phyloP scores from a whole-genome alignment of 75 land plant species.

The Pinus tabuliformis region DNA sequence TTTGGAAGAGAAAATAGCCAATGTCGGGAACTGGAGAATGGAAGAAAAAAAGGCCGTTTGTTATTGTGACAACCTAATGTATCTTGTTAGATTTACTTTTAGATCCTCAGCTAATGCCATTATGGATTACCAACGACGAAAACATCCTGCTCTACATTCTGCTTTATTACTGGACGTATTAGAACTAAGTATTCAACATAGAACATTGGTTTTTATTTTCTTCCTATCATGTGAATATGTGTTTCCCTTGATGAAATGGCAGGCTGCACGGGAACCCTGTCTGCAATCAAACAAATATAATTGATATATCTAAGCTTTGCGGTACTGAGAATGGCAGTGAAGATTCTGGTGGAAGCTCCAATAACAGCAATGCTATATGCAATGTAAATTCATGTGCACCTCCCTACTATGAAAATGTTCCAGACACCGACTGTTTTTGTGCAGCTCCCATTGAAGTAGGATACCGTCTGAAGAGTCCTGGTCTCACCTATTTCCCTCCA shows the following conservation, averaged over 20 bases:
- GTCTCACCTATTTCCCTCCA: slow-evolving; percentile 59
- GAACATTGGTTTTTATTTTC: not conserved
- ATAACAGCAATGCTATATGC: slow-evolving; percentile 19
- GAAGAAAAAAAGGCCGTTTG: too few species aligned
- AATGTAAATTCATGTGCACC: slow-evolving; percentile 25
- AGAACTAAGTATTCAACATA: too few species aligned
- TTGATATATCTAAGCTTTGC: slow-evolving; percentile 9
- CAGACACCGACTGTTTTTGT: slow-evolving; percentile 56
- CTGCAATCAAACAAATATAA: slow-evolving; percentile 16
- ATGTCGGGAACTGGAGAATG: too few species aligned
- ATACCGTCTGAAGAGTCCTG: slow-evolving; percentile 80
- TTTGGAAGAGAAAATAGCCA: too few species aligned
- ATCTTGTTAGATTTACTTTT: too few species aligned
- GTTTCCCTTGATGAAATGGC: not conserved
- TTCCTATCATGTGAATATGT: too few species aligned
- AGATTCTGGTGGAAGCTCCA: not conserved
- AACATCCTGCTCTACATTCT: too few species aligned
- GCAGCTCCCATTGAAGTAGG: slow-evolving; percentile 64
- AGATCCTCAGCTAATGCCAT: too few species aligned
- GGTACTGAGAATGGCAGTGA: not conserved
- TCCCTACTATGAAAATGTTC: slow-evolving; percentile 31
- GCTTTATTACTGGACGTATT: too few species aligned
- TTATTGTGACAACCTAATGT: too few species aligned
- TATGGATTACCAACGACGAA: too few species aligned
- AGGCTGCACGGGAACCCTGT: slow-evolving; percentile 36